Percentiles rank a stretch among this genome's conserved stretches.
Conservation (phyloP, 768 basidiomycete genomes). For the Serendipita sp. region DNA sequence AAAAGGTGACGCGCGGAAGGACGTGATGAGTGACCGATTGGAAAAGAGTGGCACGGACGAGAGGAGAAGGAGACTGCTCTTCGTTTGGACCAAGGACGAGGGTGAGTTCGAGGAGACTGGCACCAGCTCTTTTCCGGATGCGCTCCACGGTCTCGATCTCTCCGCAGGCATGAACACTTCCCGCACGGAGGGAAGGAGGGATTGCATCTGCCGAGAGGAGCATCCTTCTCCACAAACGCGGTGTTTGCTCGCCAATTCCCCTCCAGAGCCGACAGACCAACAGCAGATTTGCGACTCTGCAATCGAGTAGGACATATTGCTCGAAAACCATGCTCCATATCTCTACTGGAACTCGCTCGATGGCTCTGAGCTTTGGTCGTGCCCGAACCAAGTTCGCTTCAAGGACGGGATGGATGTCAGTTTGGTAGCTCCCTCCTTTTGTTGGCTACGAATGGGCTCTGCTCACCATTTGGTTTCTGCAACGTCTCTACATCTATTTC, state of each 20-base stretch:
- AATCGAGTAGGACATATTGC: background rate
- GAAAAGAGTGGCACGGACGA: background rate
- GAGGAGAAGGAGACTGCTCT: background rate
- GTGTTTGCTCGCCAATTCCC: background rate
- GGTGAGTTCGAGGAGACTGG: background rate
- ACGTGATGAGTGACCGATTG: background rate
- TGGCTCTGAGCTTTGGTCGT: too few species aligned
- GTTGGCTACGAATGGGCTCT: too few species aligned
- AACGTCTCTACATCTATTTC: too few species aligned
- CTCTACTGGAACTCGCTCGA: background rate
- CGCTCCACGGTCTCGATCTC: background rate
- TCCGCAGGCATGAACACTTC: background rate
- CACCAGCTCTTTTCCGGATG: background rate
- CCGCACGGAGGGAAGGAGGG: background rate
- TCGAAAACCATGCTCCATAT: background rate
- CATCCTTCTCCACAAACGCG: background rate
- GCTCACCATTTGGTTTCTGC: too few species aligned
- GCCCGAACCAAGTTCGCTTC: too few species aligned
- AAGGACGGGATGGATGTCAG: too few species aligned
- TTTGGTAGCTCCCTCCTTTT: too few species aligned
- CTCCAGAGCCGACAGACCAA: background rate
- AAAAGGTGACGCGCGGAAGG: background rate
- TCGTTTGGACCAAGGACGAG: slow-evolving; percentile 1
- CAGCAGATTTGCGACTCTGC: background rate
- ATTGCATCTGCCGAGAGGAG: background rate